Percentiles rank a stretch among this genome's conserved stretches.
Evolutionary conservation across 2,329 filamentous ascomycete genomes (phyloP).

Genomic region (Claviceps sp.): DNA sequence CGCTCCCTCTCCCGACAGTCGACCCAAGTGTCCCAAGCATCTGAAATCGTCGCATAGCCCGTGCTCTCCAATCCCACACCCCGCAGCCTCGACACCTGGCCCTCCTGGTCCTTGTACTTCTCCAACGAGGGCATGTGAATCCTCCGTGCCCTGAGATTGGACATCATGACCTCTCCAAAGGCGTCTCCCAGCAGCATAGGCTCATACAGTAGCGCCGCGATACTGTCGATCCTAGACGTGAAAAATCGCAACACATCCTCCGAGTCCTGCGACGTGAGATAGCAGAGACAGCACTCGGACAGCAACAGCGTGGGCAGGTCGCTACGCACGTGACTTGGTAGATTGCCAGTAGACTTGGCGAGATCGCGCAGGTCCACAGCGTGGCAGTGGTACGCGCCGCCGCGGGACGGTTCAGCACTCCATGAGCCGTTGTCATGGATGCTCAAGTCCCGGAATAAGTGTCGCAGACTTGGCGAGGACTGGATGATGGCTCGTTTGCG

Average conservation of each 20-base stretch:
- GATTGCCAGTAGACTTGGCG: conserved; percentile 3
- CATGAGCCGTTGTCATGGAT: conserved; percentile 24
- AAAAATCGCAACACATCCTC: conserved; percentile 53
- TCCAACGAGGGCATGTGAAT: conserved; percentile 77
- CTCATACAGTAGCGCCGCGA: conserved; percentile 70
- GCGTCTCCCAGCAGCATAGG: conserved; percentile 72
- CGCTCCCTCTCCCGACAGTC: conserved; percentile 57
- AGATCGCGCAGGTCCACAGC: conserved; percentile 59
- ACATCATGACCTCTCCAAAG: conserved; percentile 85
- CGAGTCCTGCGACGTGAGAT: conserved; percentile 56
- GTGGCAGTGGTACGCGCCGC: conserved; percentile 41
- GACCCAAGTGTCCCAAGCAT: conserved; percentile 71
- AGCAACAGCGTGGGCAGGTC: conserved; percentile 69
- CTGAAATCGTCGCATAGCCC: conserved; percentile 31
- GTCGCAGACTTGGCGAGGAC: conserved; percentile 28
- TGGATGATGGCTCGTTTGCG: conserved; percentile 47
- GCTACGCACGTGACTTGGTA: conserved; percentile 25
- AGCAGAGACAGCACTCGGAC: conserved; percentile 93
- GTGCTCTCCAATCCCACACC: conserved; percentile 48
- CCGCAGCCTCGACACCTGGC: conserved; percentile 55
- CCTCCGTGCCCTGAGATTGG: conserved; percentile 69
- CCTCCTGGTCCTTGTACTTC: conserved; percentile 51
- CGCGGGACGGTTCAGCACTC: conserved; percentile 25
- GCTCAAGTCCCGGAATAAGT: conserved; percentile 23
- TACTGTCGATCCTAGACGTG: conserved; percentile 30